phyloP scores from a whole-genome alignment of 768 basidiomycete genomes.

The Mycena amicta region DNA sequence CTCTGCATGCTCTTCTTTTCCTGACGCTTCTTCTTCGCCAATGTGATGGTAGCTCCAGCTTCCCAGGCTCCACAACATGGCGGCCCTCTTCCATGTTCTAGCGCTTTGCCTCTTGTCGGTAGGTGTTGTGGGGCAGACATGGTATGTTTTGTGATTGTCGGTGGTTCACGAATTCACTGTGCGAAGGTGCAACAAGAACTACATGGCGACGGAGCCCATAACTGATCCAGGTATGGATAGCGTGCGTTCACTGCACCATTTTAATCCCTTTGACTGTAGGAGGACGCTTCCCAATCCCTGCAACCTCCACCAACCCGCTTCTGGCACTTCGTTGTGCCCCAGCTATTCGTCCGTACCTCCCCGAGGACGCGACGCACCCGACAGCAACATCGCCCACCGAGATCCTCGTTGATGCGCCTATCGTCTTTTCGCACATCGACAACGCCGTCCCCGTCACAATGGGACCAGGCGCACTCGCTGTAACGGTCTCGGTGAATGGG shows the following conservation, averaged over 20 bases:
- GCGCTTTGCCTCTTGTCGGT: not conserved
- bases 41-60: not conserved
- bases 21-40: not conserved
- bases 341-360: conserved; percentile 61
- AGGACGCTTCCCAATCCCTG: conserved; percentile 48
- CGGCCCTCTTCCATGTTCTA: not conserved
- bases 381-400: conserved; percentile 38
- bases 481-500: conserved; percentile 52
- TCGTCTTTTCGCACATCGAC: conserved; percentile 50
- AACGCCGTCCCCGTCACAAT: conserved; percentile 47
- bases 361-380: conserved; percentile 44
- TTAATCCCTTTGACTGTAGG: conserved; percentile 23
- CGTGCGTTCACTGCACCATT: not conserved
- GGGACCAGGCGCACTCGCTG: conserved; percentile 33
- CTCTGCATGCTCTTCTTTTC: not conserved
- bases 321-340: conserved; percentile 62
- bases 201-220: conserved; percentile 45
- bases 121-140: conserved; percentile 18
- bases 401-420: conserved; percentile 54
- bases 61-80: conserved; percentile 11
- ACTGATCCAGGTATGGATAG: conserved; percentile 42
- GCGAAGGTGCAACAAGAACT: conserved; percentile 59
- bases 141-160: conserved; percentile 1
- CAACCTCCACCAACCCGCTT: conserved; percentile 41
- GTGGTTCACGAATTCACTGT: not conserved